Evolutionary conservation across 1,139 yeast genomes (phyloP).

Genomic region (Geotrichum macrosporum): DNA sequence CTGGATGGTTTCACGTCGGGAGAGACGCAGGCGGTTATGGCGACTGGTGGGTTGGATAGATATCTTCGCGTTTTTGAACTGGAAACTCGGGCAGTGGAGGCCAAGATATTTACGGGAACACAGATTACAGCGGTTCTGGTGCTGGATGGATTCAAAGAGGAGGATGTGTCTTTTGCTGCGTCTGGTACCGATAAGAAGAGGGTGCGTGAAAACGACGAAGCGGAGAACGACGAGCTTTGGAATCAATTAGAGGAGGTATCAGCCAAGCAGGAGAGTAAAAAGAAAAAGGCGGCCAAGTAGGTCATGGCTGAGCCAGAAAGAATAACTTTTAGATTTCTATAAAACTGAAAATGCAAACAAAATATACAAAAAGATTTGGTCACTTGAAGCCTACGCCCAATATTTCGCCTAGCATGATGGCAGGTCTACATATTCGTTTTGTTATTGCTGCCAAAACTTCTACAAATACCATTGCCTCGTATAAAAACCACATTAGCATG

Average conservation of each 20-base stretch:
- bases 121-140: conserved; percentile 59
- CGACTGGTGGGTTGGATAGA: conserved; percentile 81
- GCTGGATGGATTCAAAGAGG: conserved; percentile 36
- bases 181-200: conserved; percentile 2
- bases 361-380: background rate
- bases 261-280: conserved; percentile 1
- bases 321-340: background rate
- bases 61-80: conserved; percentile 73
- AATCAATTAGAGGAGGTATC: conserved; percentile 18
- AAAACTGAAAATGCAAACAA: background rate
- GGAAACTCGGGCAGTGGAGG: conserved; percentile 53
- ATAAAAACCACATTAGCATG: conserved; percentile 34
- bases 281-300: background rate
- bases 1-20: conserved; percentile 18
- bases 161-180: conserved; percentile 1
- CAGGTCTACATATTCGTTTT: conserved; percentile 34
- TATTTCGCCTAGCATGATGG: conserved; percentile 31
- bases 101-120: conserved; percentile 71
- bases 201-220: conserved; percentile 15
- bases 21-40: conserved; percentile 30
- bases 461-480: conserved; percentile 34
- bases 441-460: conserved; percentile 33
- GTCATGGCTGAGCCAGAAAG: background rate
- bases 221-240: conserved; percentile 19
- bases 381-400: conserved; percentile 10